Evolutionary conservation across 2,329 filamentous ascomycete genomes (phyloP).

Genomic region (Fusarium mexicanum): DNA sequence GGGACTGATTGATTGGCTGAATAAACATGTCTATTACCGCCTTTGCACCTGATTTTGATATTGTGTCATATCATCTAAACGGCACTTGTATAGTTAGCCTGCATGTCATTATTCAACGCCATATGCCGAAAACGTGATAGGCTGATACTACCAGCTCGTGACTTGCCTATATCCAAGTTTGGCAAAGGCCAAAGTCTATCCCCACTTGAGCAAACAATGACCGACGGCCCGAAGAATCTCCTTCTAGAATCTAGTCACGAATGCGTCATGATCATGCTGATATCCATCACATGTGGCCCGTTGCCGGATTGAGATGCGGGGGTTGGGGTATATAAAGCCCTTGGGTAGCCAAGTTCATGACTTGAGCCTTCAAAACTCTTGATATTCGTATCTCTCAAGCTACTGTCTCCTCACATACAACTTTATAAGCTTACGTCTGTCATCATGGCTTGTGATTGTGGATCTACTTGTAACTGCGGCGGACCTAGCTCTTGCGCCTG

Average conservation of each 20-base stretch:
- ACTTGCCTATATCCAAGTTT: not conserved
- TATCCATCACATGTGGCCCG: not conserved
- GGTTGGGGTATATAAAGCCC: slow-evolving; percentile 8
- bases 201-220: not conserved
- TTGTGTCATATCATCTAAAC: not conserved
- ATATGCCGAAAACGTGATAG: not conserved
- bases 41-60: not conserved
- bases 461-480: slow-evolving; percentile 7
- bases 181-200: not conserved
- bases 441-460: slow-evolving; percentile 19
- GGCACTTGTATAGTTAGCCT: not conserved
- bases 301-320: not conserved
- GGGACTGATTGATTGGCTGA: not conserved
- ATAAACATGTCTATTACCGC: not conserved
- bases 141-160: not conserved
- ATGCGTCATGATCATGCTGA: slow-evolving; percentile 5
- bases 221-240: not conserved
- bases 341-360: not conserved
- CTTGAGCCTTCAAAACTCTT: not conserved
- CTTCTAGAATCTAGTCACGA: not conserved
- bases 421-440: not conserved
- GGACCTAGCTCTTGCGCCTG: slow-evolving; percentile 2
- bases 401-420: not conserved
- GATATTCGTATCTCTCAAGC: no score
- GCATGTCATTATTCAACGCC: not conserved